Conservation (phyloP, 192 early-diverging fungal genomes). For the Backusella australiensis region DNA sequence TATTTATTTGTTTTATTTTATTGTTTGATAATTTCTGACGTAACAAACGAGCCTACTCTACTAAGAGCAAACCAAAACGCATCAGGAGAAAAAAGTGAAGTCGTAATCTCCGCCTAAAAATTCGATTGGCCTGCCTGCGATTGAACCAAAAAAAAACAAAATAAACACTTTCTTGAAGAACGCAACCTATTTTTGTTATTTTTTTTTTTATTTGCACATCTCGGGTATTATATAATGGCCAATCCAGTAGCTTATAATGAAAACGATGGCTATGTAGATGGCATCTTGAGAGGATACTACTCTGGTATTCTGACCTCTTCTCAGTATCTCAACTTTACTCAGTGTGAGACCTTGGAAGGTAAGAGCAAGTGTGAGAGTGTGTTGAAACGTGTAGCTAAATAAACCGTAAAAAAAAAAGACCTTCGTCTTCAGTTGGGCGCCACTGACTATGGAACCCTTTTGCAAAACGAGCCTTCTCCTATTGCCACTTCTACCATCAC, state of each 20-base stretch:
- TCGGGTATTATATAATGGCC: slow-evolving; percentile 17
- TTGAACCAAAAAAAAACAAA: background rate
- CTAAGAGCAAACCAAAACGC: no score
- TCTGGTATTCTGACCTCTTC: slow-evolving; percentile 75
- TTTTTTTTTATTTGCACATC: background rate
- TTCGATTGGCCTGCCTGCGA: no score
- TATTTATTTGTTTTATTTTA: no score
- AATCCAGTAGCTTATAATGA: slow-evolving; percentile 72
- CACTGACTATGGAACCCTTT: slow-evolving; percentile 92
- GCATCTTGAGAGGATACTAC: slow-evolving; percentile 92
- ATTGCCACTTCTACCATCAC: slow-evolving; percentile 90
- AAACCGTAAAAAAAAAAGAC: slow-evolving; percentile 49
- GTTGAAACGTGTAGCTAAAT: background rate
- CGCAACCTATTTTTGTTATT: background rate
- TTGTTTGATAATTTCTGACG: no score
- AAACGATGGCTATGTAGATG: slow-evolving; percentile 91
- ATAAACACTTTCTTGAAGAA: background rate
- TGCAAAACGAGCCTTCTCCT: slow-evolving; percentile 96
- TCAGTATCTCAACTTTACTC: slow-evolving; percentile 93
- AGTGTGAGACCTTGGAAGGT: slow-evolving; percentile 98
- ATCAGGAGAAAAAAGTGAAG: no score
- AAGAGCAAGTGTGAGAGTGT: slow-evolving; percentile 5
- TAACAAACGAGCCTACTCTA: no score
- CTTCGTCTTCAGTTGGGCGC: slow-evolving; percentile 91
- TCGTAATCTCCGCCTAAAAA: no score